These are phyloP conservation scores for Eucalyptus curtisii DNA, from an alignment of 345 rosid genomes.

Conservation along the genomic window DNA sequence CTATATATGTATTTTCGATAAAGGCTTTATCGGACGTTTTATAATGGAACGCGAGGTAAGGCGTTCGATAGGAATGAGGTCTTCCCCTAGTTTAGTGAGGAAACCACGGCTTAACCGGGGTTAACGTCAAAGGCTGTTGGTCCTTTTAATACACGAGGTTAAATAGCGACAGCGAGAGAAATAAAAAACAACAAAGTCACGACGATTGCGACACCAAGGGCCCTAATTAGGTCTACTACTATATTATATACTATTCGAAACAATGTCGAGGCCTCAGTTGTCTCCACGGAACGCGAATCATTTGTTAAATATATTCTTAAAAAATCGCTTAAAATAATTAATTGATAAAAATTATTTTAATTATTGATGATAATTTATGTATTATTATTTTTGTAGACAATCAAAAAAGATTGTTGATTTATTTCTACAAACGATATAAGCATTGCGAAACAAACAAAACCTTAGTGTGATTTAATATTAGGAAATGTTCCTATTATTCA, in stretches of 20 bases:
- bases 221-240: neutral
- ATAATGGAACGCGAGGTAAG: neutral
- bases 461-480: neutral
- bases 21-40: neutral
- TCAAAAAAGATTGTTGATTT: rapidly evolving
- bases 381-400: too few relatives aligned
- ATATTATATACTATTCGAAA: neutral
- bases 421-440: too few relatives aligned
- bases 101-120: neutral
- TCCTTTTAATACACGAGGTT: neutral
- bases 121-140: neutral
- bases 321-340: too few relatives aligned
- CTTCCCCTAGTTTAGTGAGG: neutral
- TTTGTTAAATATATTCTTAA: neutral
- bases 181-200: neutral
- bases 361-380: too few relatives aligned
- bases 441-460: neutral
- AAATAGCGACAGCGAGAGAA: neutral
- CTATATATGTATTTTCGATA: neutral
- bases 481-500: neutral
- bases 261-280: neutral
- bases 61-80: neutral
- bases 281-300: neutral
- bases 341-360: too few relatives aligned
- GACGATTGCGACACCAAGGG: neutral